phyloP scores from a whole-genome alignment of 1,284 basidiomycete genomes.

The Cryptococcus sp. region DNA sequence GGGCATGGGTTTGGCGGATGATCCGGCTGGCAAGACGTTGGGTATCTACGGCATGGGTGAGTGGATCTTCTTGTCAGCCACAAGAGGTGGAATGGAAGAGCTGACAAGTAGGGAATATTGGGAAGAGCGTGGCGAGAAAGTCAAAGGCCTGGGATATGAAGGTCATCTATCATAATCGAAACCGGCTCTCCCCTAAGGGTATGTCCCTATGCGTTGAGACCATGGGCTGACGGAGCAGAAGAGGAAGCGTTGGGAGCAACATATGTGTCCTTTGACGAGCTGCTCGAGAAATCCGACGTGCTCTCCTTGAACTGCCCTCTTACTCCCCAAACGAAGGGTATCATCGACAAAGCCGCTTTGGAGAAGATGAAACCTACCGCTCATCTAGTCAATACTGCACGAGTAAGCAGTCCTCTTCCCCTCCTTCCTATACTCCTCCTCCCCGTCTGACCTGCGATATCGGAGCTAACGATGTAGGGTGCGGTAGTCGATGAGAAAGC shows the following conservation, averaged over 20 bases:
- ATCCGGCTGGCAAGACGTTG: slow-evolving; percentile 15
- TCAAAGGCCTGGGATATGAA: slow-evolving; percentile 23
- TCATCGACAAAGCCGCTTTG: slow-evolving; percentile 15
- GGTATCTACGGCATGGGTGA: slow-evolving; percentile 23
- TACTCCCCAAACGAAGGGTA: slow-evolving; percentile 15
- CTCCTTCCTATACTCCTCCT: no score
- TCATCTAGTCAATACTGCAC: slow-evolving; percentile 25
- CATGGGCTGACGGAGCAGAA: slow-evolving; percentile 8
- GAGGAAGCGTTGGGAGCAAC: slow-evolving; percentile 17
- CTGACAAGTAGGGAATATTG: slow-evolving; percentile 17
- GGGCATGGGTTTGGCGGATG: slow-evolving; percentile 14
- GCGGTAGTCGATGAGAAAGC: slow-evolving; percentile 25
- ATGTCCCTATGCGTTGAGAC: not conserved
- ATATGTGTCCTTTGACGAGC: slow-evolving; percentile 36
- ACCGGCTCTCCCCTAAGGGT: slow-evolving; percentile 16
- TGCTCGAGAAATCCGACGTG: slow-evolving; percentile 27
- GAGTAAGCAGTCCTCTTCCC: not conserved
- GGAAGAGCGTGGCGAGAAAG: slow-evolving; percentile 23
- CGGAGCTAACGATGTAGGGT: slow-evolving; percentile 10
- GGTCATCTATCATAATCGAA: slow-evolving; percentile 26
- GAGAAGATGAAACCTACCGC: slow-evolving; percentile 21
- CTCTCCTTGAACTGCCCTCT: slow-evolving; percentile 25
- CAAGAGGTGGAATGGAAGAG: not conserved
- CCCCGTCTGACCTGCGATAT: no score
- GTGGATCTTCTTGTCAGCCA: not conserved